Conservation (phyloP, 768 basidiomycete genomes). For the Termitomyces titanicus region DNA sequence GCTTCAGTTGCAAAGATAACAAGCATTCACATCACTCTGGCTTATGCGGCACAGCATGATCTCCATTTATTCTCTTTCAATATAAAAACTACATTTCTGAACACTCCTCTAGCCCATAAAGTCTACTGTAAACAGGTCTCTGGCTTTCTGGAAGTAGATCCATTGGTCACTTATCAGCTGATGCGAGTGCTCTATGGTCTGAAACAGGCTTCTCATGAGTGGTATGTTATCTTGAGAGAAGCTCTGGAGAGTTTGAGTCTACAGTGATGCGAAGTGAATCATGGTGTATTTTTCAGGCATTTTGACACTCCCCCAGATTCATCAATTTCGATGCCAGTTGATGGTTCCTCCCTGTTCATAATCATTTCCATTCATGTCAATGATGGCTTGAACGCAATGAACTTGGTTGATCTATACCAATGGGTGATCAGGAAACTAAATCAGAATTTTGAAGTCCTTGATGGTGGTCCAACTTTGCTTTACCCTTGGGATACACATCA, state of each 20-base stretch:
- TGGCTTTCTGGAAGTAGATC: conserved; percentile 15
- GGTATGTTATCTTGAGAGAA: too few relatives aligned
- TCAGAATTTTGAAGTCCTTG: conserved; percentile 1
- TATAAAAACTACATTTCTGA: conserved; percentile 23
- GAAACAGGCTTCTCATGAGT: too few relatives aligned
- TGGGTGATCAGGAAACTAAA: conserved; percentile 17
- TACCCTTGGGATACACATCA: conserved; percentile 8
- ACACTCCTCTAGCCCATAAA: conserved; percentile 17
- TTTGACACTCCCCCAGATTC: too few relatives aligned
- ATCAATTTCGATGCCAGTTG: too few relatives aligned
- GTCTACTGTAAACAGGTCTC: conserved; percentile 7
- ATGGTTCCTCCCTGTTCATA: too few relatives aligned
- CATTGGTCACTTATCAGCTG: conserved; percentile 6
- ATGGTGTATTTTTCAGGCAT: too few relatives aligned
- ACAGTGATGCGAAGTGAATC: too few relatives aligned
- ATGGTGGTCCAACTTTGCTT: not conserved
- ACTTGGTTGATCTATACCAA: conserved; percentile 4
- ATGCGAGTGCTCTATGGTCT: too few relatives aligned
- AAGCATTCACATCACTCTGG: conserved; percentile 12
- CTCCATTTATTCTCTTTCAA: conserved; percentile 22
- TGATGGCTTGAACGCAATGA: too few relatives aligned
- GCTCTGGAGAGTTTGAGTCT: too few relatives aligned
- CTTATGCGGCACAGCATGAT: conserved; percentile 12
- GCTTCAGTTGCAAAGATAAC: conserved; percentile 24
- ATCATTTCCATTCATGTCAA: too few relatives aligned